Base-by-base conservation (phyloP, 2,329 filamentous ascomycete species). In the Remersonia thermophila region DNA sequence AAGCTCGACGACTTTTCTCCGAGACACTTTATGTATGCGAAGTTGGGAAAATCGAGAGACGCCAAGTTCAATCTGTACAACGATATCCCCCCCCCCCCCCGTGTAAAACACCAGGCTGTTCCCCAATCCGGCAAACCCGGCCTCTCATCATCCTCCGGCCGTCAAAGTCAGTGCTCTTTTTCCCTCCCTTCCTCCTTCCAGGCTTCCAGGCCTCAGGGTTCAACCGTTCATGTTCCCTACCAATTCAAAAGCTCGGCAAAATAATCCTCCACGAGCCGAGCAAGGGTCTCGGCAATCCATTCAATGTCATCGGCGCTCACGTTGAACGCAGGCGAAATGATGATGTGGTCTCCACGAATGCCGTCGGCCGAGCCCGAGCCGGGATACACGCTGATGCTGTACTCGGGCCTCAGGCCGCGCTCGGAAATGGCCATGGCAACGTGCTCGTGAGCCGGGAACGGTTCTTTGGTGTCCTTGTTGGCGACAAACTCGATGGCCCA, bases 251-350 rank as follows among this genome's bases (percentile, higher is more conserved):
- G 20, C n/a, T 29, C 27, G 14, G 47, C 46, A 39, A 72, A 69
- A 17, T 63, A 67, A 30, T 71, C 67, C 11, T 60, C 52, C 15
- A 82, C 55, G 13, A 80, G 65, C n/a, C 51, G 57, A 3, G 53
- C 55, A 3, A 73, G 59, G 0, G 58, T 62, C 13, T 66, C 57
- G 2, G 73, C 73, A 33, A 81, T 69, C 25, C 56, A 53, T 36
- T 71, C 62, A 35, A 82, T 59, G 14, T 80, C 73, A 7, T 61
- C 61, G 30, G 57, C 56, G 1, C 66, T 73, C 15, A 78, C 63
- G 30, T 71, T 83, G 55, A 76, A 84, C 1, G 81, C 67, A 4
- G 82, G 82, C 1, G 79, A 71, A 9, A 87, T 49, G 17, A 86
- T 63, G 26, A 84, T 60, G 53, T 83, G 78, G 49, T 87, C 82